Base-by-base conservation (phyloP, 345 rosid species). In the Laguncularia racemosa region DNA sequence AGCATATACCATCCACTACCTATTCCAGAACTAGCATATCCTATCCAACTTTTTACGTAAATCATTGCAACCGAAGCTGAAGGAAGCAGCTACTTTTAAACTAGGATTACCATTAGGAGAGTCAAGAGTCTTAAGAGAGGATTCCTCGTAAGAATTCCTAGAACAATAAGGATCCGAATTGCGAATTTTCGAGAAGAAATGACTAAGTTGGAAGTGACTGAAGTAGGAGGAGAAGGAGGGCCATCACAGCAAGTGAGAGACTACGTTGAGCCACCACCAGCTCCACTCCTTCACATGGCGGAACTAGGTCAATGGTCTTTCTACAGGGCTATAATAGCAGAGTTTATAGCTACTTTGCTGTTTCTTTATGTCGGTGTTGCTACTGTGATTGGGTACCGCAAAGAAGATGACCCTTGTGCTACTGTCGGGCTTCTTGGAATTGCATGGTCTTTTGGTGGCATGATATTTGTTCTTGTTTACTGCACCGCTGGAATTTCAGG, bases 401-500 rank as follows among this genome's bases (percentile, higher is more conserved):
- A 77, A 8, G 83, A 82, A 62, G 26, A 49, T 0, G 79, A 60
- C 16, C 69, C 85, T 3, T 88, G 96, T 46, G 81, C 52, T 17
- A 89, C 92, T 0, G 96, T 88, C 50, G 96, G 96, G 8, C 65
- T 80, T 23, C 67, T 88, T 16, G 96, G 96, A 3, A 74, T 88
- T 61, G 92, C 95, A 47, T 88, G 92, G 91, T 81, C 91, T 3
- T 84, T 84, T 46, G 91, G 91, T 62, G 91, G 91, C 73, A 84
- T 84, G 91, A 84, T 84, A 66, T 76, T 76, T 44, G 12, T 76
- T 18, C 81, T 77, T 14, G 81, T 77, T 48, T 77, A 77, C 71
- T 73, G 91, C 85, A 84, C 91, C 14, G 91, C 91, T 3, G 88
- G 88, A 20, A 79, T 84, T 66, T 84, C 91, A 57, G 91, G 91